Evolutionary conservation across 441 rosid species (phyloP), one percentile per base, ranked within the genome.

Genomic region (Pelargonium cotyledonis): DNA sequence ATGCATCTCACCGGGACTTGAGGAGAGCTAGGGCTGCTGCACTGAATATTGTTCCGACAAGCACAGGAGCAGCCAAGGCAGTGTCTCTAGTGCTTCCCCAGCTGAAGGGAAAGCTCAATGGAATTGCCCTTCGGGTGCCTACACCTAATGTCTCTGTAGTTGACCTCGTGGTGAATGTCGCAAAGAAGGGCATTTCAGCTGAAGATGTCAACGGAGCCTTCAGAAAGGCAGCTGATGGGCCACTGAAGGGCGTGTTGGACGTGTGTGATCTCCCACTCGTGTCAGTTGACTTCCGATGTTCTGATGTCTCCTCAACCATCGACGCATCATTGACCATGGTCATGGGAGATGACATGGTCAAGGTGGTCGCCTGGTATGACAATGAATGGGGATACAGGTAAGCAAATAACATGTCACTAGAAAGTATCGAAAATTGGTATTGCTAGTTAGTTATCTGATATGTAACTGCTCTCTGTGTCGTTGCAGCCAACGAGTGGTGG

Each of bases 11-110:
- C 91, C 77, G 97, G 21, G 99, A 94, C 82, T 77, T 94, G 85
- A 84, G 99, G 80, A 88, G 99, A 80, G 99, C 99, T 60, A 88
- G 99, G 77, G 97, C 99, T 2, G 99, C 99, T 12, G 97, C 97
- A 41, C 73, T 94, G 77, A 91, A 86, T 92, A 94, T 94, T 55
- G 99, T 91, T 35, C 97, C 99, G n/a, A 94, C 96, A 49, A 94
- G 96, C 88, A 94, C 99, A 0, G 97, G 99, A 63, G 99, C 99
- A 41, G 97, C 99, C 23, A 94, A 94, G 87, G 97, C 97, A 0
- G 99, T 94, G 65, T 91, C 99, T 29, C 85, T 94, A 12, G 97
- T 91, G 68, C 80, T 94, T 9, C 99, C 99, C 1, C 96, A 94
- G 79, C 92, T 91, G 18, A 94, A 91, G 80, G 98, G 98, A 8